Evolutionary conservation across 495 filamentous ascomycete species (phyloP).

Genomic region (Penicillium angulare): DNA sequence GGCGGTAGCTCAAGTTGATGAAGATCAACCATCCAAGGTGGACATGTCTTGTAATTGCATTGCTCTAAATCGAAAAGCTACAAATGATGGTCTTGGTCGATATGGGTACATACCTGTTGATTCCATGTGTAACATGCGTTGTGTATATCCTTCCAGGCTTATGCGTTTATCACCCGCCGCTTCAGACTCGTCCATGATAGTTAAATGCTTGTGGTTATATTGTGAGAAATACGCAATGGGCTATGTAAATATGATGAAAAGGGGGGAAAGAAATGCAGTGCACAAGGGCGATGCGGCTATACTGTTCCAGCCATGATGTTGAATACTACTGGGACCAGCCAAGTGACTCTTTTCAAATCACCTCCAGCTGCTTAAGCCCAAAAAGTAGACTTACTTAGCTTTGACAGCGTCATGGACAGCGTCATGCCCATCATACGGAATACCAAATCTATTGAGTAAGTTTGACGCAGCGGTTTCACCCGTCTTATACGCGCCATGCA

Average conservation of each 20-base stretch:
- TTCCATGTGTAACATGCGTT: too few species aligned
- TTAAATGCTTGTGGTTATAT: too few species aligned
- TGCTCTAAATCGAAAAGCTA: too few species aligned
- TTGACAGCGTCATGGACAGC: background rate
- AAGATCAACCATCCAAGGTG: too few species aligned
- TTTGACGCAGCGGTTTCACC: slow-evolving; percentile 23
- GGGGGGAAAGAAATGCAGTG: background rate
- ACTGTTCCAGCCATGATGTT: background rate
- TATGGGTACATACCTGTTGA: too few species aligned
- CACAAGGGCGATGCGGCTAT: background rate
- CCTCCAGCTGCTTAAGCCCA: background rate
- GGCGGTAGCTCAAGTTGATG: too few species aligned
- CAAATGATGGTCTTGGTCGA: too few species aligned
- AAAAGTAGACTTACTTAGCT: background rate
- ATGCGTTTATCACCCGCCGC: too few species aligned
- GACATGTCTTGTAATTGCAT: too few species aligned
- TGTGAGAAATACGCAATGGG: too few species aligned
- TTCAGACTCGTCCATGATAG: too few species aligned
- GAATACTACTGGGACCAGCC: slow-evolving; percentile 2
- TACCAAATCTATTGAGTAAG: slow-evolving; percentile 17
- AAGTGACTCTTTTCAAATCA: slow-evolving; percentile 3
- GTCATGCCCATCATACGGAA: slow-evolving; percentile 9
- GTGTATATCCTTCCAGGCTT: too few species aligned
- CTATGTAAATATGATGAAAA: background rate
- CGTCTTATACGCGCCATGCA: slow-evolving; percentile 23